Percentiles rank a stretch among this genome's conserved stretches.
phyloP scores from a whole-genome alignment of 345 rosid genomes.

The Lumnitzera littorea region DNA sequence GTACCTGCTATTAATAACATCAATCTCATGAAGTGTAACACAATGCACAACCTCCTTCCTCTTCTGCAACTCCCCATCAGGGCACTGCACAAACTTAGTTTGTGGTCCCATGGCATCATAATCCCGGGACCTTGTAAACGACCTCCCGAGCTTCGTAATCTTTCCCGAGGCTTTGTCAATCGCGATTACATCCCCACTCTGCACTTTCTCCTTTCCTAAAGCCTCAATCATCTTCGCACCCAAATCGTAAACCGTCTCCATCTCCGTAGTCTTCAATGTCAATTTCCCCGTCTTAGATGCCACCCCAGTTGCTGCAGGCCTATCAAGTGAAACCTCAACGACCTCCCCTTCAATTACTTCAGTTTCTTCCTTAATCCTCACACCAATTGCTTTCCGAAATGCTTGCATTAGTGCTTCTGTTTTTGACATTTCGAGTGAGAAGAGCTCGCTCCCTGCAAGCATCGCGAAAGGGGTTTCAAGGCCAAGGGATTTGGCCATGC shows the following conservation, averaged over 20 bases:
- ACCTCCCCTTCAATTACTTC: slow-evolving; percentile 94
- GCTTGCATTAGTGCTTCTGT: slow-evolving; percentile 89
- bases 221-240: slow-evolving; percentile 94
- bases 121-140: slow-evolving; percentile 83
- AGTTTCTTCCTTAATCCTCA: slow-evolving; percentile 83
- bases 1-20: slow-evolving; percentile 97
- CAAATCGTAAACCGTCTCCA: slow-evolving; percentile 87
- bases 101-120: slow-evolving; percentile 96
- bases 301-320: slow-evolving; percentile 70
- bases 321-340: slow-evolving; percentile 79
- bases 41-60: slow-evolving; percentile 95
- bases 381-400: slow-evolving; percentile 79
- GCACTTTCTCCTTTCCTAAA: slow-evolving; percentile 82
- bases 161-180: slow-evolving; percentile 88
- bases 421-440: slow-evolving; percentile 90
- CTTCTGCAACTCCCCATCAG: slow-evolving; percentile 95
- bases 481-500: slow-evolving; percentile 95
- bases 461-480: slow-evolving; percentile 90
- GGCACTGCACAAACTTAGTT: slow-evolving; percentile 94
- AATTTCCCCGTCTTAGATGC: slow-evolving; percentile 88
- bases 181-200: slow-evolving; percentile 90
- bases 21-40: slow-evolving; percentile 92
- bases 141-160: slow-evolving; percentile 87
- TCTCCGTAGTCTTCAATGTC: slow-evolving; percentile 91
- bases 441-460: slow-evolving; percentile 84